Base-by-base conservation (phyloP, 176 grass and related monocot genomes). In the Juncus inflexus region DNA sequence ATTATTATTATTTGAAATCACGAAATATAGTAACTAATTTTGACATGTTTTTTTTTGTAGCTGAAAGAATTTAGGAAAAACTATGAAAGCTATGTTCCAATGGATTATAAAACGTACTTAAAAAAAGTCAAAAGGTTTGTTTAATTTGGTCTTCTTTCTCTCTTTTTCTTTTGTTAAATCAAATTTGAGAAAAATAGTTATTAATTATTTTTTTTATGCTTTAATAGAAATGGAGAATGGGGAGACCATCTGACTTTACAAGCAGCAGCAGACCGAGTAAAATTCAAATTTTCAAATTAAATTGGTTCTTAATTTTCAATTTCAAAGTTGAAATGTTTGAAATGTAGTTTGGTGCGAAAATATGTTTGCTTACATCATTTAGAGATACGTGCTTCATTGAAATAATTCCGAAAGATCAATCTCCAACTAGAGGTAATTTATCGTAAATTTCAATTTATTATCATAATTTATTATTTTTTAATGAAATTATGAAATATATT, bases 31-130 rank as follows among this genome's bases (percentile, higher is more conserved):
- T 77, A 5, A 56, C 37, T 12, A 60, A 39, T 61, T 67, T 37
- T 69, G 68, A 37, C 55, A 35, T n/a, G n/a, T 79, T 58, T 65
- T 47, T 42, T 79, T 58, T 72, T 66, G 58, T 91, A 97, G 94
- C 75, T 97, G 69, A 97, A 91, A 76, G 73, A 97, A 74, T 89
- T 84, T 52, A 91, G 14, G 64, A 89, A 91, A 82, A 63, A 77
- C 55, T 97, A 89, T 75, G 94, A 97, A 84, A 80, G 82, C 52
- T 97, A 91, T 91, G 88, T 97, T 58, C 88, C 88, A n/a, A 84
- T 97, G 94, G 88, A 91, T 76, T 97, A 91, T 69, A 97, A 89
- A 78, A 78, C 68, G 58, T 97, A 91, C 58, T 78, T 97, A 75
- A 91, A 89, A 79, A 82, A 67, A 68, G 91, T 97, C 84, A 91